Evolutionary conservation across 345 rosid species (phyloP).

Genomic region (Lumnitzera racemosa): DNA sequence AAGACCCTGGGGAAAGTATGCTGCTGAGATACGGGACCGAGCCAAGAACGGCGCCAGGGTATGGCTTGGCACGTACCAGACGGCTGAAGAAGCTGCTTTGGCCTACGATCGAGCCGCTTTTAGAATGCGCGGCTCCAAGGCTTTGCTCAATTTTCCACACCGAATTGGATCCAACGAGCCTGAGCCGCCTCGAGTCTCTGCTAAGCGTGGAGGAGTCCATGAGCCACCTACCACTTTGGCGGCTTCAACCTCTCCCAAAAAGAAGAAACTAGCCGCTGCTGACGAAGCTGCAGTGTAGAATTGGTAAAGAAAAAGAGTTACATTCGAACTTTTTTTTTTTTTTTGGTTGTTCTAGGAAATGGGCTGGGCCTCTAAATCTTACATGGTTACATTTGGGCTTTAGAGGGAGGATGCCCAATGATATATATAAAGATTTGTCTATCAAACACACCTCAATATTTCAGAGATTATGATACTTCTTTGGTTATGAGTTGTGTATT

Average conservation of each 20-base stretch:
- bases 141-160: conserved; percentile 24
- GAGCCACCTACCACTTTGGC: not conserved
- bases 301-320: too few relatives aligned
- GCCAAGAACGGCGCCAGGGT: conserved; percentile 30
- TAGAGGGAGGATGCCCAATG: too few relatives aligned
- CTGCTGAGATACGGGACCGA: conserved; percentile 28
- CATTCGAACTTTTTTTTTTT: too few relatives aligned
- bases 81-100: conserved; percentile 29
- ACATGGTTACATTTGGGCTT: too few relatives aligned
- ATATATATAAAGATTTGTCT: not conserved
- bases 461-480: conserved; percentile 5
- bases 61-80: conserved; percentile 31
- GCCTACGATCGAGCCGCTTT: conserved; percentile 30
- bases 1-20: conserved; percentile 31
- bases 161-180: conserved; percentile 8
- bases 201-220: not conserved
- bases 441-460: not conserved
- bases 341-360: too few relatives aligned
- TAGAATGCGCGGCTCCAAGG: conserved; percentile 18
- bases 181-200: not conserved
- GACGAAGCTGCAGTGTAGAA: too few relatives aligned
- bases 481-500: too few relatives aligned
- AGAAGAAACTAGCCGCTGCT: too few relatives aligned
- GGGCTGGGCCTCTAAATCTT: too few relatives aligned
- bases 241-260: too few relatives aligned